Conservation (phyloP, 2,329 filamentous ascomycete species). For the Colletotrichum limetticola region DNA sequence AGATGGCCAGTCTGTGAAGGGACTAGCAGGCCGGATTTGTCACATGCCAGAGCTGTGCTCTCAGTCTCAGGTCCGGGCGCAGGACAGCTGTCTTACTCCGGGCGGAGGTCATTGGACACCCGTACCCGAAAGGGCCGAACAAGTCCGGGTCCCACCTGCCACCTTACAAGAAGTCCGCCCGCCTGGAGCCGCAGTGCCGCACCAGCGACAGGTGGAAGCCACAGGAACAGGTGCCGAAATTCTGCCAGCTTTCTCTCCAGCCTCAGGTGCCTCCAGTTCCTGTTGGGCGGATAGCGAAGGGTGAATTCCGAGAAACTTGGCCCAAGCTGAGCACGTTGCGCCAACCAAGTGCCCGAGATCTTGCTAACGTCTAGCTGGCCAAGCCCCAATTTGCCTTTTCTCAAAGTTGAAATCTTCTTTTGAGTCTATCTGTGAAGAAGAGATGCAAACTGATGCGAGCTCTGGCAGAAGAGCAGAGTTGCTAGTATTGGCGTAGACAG, state of each 20-base stretch:
- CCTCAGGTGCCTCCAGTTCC: background rate
- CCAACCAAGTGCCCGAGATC: background rate
- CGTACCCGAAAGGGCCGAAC: constrained; percentile 23
- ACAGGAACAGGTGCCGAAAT: background rate
- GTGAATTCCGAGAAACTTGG: background rate
- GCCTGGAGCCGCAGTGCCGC: background rate
- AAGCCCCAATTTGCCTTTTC: background rate
- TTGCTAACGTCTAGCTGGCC: background rate
- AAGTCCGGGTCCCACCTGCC: constrained; percentile 19
- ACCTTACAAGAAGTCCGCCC: background rate
- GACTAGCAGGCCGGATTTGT: background rate
- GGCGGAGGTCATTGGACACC: constrained; percentile 23
- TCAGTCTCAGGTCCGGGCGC: background rate
- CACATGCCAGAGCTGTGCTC: constrained; percentile 14
- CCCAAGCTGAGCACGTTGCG: background rate
- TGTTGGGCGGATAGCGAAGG: background rate
- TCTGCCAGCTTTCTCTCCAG: background rate
- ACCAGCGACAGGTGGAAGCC: background rate
- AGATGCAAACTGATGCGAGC: background rate
- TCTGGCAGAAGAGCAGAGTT: background rate
- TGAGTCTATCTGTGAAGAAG: background rate
- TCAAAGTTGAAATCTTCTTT: background rate
- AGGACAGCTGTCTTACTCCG: constrained; percentile 8
- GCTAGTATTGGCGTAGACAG: background rate
- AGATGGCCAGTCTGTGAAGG: background rate